A percentile compares a stretch with the other conserved stretches of the same genome.
Conservation (phyloP, 2,329 filamentous ascomycete species). For the Metarhizium robertsii region DNA sequence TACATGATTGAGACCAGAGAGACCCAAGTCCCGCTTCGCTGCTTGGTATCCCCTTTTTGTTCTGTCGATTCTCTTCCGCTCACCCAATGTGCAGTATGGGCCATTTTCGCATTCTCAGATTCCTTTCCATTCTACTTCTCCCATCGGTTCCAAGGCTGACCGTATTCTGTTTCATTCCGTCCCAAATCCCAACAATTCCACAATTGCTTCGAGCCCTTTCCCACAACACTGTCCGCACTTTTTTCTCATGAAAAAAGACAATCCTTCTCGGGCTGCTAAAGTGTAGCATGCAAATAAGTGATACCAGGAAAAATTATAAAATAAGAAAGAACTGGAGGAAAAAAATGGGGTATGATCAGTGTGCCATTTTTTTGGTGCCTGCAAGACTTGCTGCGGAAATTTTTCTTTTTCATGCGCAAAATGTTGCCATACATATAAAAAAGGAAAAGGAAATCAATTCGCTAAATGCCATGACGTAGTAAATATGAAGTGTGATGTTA, state of each 20-base stretch:
- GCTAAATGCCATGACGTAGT: constrained; percentile 37
- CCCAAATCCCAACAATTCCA: constrained; percentile 10
- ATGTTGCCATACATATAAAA: constrained; percentile 11
- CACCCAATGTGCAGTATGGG: constrained; percentile 2
- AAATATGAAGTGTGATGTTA: background rate
- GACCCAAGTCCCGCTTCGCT: background rate
- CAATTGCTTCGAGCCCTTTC: constrained; percentile 1
- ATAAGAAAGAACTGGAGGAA: constrained; percentile 14
- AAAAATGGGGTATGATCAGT: constrained; percentile 26
- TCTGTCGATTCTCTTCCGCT: background rate
- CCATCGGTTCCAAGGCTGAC: constrained; percentile 15
- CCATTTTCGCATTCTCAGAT: constrained; percentile 24
- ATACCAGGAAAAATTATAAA: constrained; percentile 14
- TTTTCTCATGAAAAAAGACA: constrained; percentile 9
- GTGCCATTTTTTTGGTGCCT: constrained; percentile 30
- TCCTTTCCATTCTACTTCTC: constrained; percentile 9
- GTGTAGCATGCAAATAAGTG: constrained; percentile 16
- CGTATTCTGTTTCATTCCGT: constrained; percentile 18
- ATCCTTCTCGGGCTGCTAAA: constrained; percentile 7
- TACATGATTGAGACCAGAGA: background rate
- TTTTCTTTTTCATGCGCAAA: constrained; percentile 19
- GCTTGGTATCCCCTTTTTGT: background rate
- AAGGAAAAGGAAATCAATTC: constrained; percentile 24
- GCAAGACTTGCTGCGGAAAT: constrained; percentile 24
- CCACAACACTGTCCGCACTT: constrained; percentile 6